Percentiles rank a stretch among this genome's conserved stretches.
Evolutionary conservation across 2,329 filamentous ascomycete species (phyloP).

Genomic region (Rhinocladiella similis): DNA sequence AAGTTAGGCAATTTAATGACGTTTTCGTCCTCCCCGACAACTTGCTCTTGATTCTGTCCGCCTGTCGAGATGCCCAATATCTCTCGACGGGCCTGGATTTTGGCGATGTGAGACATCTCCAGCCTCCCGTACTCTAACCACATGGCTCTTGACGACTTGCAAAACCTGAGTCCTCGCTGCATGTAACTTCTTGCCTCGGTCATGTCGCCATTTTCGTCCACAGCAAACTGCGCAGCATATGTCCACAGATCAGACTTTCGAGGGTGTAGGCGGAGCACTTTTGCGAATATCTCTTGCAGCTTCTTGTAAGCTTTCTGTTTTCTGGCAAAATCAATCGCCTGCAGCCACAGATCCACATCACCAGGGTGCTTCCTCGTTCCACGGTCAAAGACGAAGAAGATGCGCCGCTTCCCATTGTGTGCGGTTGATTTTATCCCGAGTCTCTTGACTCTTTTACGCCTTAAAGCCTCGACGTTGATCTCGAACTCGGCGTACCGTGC

Average conservation of each 20-base stretch:
- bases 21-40: constrained; percentile 53
- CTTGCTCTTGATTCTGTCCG: constrained; percentile 33
- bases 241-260: constrained; percentile 83
- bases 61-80: constrained; percentile 62
- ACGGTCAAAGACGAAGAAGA: constrained; percentile 87
- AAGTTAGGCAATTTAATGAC: constrained; percentile 60
- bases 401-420: constrained; percentile 74
- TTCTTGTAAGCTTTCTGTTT: constrained; percentile 65
- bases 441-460: constrained; percentile 78
- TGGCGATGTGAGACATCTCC: constrained; percentile 89
- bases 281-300: constrained; percentile 59
- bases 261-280: constrained; percentile 81
- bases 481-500: constrained; percentile 76
- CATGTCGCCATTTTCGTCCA: constrained; percentile 84
- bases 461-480: constrained; percentile 69
- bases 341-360: constrained; percentile 79
- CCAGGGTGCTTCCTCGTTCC: constrained; percentile 82
- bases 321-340: constrained; percentile 81
- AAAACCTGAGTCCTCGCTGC: constrained; percentile 88
- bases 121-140: constrained; percentile 90
- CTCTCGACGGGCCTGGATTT: constrained; percentile 72
- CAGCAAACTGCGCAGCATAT: constrained; percentile 72
- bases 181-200: constrained; percentile 79
- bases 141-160: constrained; percentile 68
- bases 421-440: constrained; percentile 72